Base-by-base conservation (phyloP, 163 green algal species). In the Picocystis sp. region DNA sequence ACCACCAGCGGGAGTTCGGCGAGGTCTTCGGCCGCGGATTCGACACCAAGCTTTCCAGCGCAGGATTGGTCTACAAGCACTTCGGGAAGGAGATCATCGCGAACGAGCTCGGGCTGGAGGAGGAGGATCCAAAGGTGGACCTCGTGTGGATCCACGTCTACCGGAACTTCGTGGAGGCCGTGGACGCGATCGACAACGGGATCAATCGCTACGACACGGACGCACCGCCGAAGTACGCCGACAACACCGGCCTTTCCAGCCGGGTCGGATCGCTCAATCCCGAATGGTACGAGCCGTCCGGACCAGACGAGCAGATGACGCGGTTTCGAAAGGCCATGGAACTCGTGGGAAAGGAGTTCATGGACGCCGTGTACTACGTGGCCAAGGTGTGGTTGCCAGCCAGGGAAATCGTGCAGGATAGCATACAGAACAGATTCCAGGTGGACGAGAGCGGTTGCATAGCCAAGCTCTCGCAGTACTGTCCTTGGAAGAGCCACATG, bases 151-250 rank as follows among this genome's bases (percentile, higher is more conserved):
- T 93, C 25, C 33, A 63, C 46, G 71, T 94, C 11, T 98, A 98
- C 77, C 83, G 88, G 47, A 74, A 66, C 49, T 96, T 98, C 55
- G 81, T 98, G 42, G 83, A 96, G 70, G 80, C 79, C 0, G 60
- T 97, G 1, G 89, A 97, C 56, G 87, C 78, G 3, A 75, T 92
- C 23, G 87, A 97, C 73, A 97, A 97, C 58, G 86, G 84, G 9
- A 56, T 96, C 24, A 80, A 82, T 45, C 86, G 92, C 73, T 97
- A 66, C 50, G 81, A 93, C 11, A 63, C 38, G 17, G 64, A 77
- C 3, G 46, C 56, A 19, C 75, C 79, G 1, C 71, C 83, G 12
- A 71, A 60, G 53, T 97, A 97, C 63, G 17, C 81, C 1, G 81
- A 74, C 66, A 90, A 80, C 66, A 97, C 87, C 15, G 63, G 75